Evolutionary conservation across 768 basidiomycete genomes (phyloP), one percentile per base, ranked within the genome.

Genomic region (Amanita inopinata): DNA sequence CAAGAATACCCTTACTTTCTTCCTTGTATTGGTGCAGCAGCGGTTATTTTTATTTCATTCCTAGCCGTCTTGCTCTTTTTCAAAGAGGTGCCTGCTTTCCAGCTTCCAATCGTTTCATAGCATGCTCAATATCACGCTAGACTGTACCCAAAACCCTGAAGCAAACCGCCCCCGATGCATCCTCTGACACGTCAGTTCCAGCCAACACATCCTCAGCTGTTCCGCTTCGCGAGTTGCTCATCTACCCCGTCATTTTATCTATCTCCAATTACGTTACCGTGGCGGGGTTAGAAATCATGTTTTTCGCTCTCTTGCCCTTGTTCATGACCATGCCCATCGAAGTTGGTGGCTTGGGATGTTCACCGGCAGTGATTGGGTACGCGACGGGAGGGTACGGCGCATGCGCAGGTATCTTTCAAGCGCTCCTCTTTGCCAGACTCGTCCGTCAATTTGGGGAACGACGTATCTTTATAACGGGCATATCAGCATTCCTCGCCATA

Each of bases 181-280:
- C n/a, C n/a, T n/a, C n/a, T n/a, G n/a, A n/a, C n/a, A n/a, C n/a
- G n/a, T n/a, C n/a, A n/a, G n/a, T n/a, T n/a, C n/a, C n/a, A n/a
- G n/a, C n/a, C n/a, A n/a, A n/a, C n/a, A n/a, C n/a, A n/a, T n/a
- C n/a, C n/a, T n/a, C n/a, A n/a, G n/a, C 36, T 37, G 49, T 67
- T 15, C 60, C 67, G 11, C 62, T 80, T 43, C 61, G 62, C 5
- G 51, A 59, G 18, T 56, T 71, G 20, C 50, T 69, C 24, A 59
- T 68, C 10, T 74, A 71, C n/a, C 76, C 67, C 9, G 78, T 87
- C 5, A 52, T 83, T 25, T 59, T 83, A 28, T 76, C 82, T 1
- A 71, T 79, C n/a, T 66, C 70, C 23, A 86, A 84, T 55, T 88
- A 86, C 56, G 76, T 72, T n/a, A 54, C 66, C 8, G 67, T 88